A percentile compares a stretch with the other conserved stretches of the same genome.
Evolutionary conservation across 176 grass and related monocot species (phyloP).

Genomic region (Avena sativa): DNA sequence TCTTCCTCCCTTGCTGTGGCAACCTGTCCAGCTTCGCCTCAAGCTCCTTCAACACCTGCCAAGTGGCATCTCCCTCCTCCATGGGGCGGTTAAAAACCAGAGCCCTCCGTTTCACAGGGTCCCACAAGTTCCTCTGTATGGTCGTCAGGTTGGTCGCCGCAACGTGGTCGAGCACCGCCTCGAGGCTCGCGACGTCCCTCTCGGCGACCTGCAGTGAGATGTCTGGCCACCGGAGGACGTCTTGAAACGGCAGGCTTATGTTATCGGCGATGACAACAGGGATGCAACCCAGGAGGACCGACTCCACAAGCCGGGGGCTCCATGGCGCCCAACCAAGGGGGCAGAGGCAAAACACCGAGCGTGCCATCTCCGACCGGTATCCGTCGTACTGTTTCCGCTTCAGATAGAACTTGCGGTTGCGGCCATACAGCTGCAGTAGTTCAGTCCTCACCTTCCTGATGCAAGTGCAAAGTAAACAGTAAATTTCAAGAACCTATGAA

Average conservation of each 20-base stretch:
- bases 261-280: slow-evolving; percentile 47
- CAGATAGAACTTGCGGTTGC: slow-evolving; percentile 71
- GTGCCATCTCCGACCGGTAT: slow-evolving; percentile 74
- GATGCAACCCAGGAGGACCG: slow-evolving; percentile 43
- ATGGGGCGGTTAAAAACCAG: slow-evolving; percentile 65
- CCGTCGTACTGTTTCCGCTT: slow-evolving; percentile 64
- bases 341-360: slow-evolving; percentile 56
- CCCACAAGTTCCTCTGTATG: slow-evolving; percentile 85
- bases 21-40: slow-evolving; percentile 45
- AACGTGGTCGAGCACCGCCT: slow-evolving; percentile 69
- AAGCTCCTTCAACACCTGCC: slow-evolving; percentile 78
- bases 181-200: slow-evolving; percentile 60
- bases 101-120: slow-evolving; percentile 60
- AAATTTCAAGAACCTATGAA: not conserved
- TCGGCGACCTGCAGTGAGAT: slow-evolving; percentile 73
- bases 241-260: slow-evolving; percentile 34
- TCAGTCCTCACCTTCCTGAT: slow-evolving; percentile 81
- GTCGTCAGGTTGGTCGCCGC: slow-evolving; percentile 65
- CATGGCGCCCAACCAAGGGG: slow-evolving; percentile 53
- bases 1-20: not conserved
- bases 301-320: slow-evolving; percentile 49
- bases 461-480: not conserved
- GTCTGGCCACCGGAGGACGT: slow-evolving; percentile 47
- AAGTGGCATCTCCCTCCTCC: slow-evolving; percentile 76
- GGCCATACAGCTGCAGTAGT: slow-evolving; percentile 55